phyloP scores from a whole-genome alignment of 2,329 filamentous ascomycete species.

The Penicillium sp. region DNA sequence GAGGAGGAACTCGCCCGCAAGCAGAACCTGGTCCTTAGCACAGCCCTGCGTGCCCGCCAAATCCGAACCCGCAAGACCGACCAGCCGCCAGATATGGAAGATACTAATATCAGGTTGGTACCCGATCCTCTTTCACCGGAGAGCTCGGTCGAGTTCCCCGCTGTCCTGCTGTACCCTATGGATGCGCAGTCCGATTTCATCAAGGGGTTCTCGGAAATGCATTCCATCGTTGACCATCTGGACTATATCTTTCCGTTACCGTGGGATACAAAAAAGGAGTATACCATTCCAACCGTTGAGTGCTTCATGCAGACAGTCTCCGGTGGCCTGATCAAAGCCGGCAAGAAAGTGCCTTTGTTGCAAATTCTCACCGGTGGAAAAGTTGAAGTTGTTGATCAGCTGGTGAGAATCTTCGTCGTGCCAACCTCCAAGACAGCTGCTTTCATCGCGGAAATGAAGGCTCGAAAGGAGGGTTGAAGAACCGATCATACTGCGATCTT shows the following conservation, averaged over 20 bases:
- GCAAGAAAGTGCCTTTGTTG: slow-evolving; percentile 78
- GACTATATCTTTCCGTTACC: slow-evolving; percentile 84
- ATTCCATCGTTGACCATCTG: slow-evolving; percentile 76
- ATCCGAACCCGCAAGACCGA: slow-evolving; percentile 70
- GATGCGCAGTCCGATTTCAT: slow-evolving; percentile 86
- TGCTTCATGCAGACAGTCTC: slow-evolving; percentile 84
- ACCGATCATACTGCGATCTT: background rate
- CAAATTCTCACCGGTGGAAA: slow-evolving; percentile 76
- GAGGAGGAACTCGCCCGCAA: slow-evolving; percentile 52
- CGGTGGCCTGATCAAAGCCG: slow-evolving; percentile 85
- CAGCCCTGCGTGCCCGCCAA: slow-evolving; percentile 69
- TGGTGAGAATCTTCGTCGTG: slow-evolving; percentile 82
- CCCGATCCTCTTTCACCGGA: slow-evolving; percentile 74
- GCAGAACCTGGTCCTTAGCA: slow-evolving; percentile 65
- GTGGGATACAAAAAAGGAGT: slow-evolving; percentile 76
- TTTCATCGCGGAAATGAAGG: slow-evolving; percentile 89
- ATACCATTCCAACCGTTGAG: slow-evolving; percentile 70
- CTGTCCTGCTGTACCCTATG: slow-evolving; percentile 82
- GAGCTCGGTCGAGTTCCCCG: slow-evolving; percentile 74
- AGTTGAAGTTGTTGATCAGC: slow-evolving; percentile 83
- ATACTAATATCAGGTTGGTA: slow-evolving; percentile 71
- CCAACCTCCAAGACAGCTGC: slow-evolving; percentile 68
- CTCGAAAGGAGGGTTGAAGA: slow-evolving; percentile 57
- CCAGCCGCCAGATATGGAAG: slow-evolving; percentile 83
- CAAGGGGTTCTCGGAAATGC: slow-evolving; percentile 80